phyloP scores from a whole-genome alignment of 768 basidiomycete species.

The Lactifluus pinguis region DNA sequence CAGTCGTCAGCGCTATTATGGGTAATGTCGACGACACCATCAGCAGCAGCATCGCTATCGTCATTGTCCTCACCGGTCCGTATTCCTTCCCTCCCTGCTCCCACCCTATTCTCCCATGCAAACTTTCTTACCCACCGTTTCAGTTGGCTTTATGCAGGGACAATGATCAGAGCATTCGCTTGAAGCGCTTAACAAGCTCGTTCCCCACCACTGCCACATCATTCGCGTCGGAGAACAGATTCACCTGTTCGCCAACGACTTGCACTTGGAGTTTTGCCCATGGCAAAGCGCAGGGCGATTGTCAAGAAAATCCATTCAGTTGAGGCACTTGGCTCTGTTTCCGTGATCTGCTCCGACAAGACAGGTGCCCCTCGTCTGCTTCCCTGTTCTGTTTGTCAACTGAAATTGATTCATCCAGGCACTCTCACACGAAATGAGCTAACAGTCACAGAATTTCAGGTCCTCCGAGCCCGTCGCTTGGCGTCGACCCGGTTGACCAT shows the following conservation, averaged over 20 bases:
- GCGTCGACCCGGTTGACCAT: conserved; percentile 92
- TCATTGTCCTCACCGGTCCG: conserved; percentile 88
- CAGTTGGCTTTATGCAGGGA: conserved; percentile 93
- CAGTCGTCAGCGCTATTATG: conserved; percentile 80
- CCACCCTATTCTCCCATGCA: not conserved
- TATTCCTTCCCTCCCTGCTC: conserved; percentile 38
- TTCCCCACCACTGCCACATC: conserved; percentile 93
- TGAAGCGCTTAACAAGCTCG: conserved; percentile 92
- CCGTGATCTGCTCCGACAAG: conserved; percentile 97
- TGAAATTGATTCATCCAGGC: conserved; percentile 31
- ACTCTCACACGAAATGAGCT: conserved; percentile 95
- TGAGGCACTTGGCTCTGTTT: conserved; percentile 87
- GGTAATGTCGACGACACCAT: conserved; percentile 95
- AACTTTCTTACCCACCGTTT: not conserved
- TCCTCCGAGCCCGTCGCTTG: conserved; percentile 90
- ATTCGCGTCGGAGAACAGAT: conserved; percentile 64
- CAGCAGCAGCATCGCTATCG: conserved; percentile 81
- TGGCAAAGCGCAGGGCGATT: conserved; percentile 92
- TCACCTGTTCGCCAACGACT: conserved; percentile 88
- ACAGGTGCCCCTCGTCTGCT: conserved; percentile 49
- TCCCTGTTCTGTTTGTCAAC: not conserved
- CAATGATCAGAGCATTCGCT: conserved; percentile 89
- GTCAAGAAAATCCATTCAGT: conserved; percentile 96
- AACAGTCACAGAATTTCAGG: conserved; percentile 80
- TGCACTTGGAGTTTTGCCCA: conserved; percentile 85